A percentile compares a stretch with the other conserved stretches of the same genome.
phyloP scores from a whole-genome alignment of 495 filamentous ascomycete genomes.

The Daldinia concentrica region DNA sequence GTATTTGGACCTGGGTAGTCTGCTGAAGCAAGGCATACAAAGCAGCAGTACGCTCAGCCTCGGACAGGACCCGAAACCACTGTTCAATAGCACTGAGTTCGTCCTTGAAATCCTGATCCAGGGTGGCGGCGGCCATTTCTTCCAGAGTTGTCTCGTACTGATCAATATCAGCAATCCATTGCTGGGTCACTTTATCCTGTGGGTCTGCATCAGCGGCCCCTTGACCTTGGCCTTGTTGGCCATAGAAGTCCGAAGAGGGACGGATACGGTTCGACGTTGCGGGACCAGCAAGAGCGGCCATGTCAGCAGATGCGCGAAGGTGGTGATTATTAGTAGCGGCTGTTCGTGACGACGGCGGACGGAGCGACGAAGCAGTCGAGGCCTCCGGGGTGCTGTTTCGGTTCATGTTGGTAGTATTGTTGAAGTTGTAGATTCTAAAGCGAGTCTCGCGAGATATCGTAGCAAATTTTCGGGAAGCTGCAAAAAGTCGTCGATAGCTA shows the following conservation, averaged over 20 bases:
- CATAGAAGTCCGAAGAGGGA: slow-evolving; percentile 94
- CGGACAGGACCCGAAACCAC: slow-evolving; percentile 97
- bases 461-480: neutral
- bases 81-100: slow-evolving; percentile 98
- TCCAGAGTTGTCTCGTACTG: slow-evolving; percentile 97
- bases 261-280: slow-evolving; percentile 84
- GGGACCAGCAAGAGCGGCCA: slow-evolving; percentile 84
- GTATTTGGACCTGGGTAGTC: slow-evolving; percentile 97
- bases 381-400: slow-evolving; percentile 98
- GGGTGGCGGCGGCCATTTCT: slow-evolving; percentile 97
- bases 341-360: slow-evolving; percentile 86
- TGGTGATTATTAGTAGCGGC: slow-evolving; percentile 78
- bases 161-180: slow-evolving; percentile 99
- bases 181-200: slow-evolving; percentile 91
- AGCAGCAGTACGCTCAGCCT: slow-evolving; percentile 94
- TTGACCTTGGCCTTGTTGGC: slow-evolving; percentile 74
- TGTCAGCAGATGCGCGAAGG: slow-evolving; percentile 94
- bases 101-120: slow-evolving; percentile 99
- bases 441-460: neutral
- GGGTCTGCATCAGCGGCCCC: slow-evolving; percentile 73
- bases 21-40: slow-evolving; percentile 96
- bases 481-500: neutral
- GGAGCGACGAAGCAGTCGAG: slow-evolving; percentile 79
- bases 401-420: slow-evolving; percentile 68
- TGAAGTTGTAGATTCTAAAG: neutral